phyloP scores from a whole-genome alignment of 2,329 filamentous ascomycete genomes.

The Aspergillus sp. region DNA sequence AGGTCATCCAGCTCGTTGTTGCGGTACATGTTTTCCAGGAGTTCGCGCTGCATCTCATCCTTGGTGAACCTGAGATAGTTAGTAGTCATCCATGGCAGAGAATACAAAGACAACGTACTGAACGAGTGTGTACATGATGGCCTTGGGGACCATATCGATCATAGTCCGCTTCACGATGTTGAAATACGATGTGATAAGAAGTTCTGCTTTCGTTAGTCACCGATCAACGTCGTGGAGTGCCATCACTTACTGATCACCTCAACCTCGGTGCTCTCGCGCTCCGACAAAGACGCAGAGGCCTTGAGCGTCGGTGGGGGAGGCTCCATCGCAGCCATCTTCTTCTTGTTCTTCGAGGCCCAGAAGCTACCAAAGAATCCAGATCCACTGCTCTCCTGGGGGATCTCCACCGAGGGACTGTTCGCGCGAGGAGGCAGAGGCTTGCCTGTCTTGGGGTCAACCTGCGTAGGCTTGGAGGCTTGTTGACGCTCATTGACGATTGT shows the following conservation, averaged over 20 bases:
- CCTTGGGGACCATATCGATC: conserved; percentile 99
- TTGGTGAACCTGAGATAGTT: conserved; percentile 70
- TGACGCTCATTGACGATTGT: conserved; percentile 95
- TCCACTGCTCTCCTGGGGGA: conserved; percentile 50
- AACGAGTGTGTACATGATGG: conserved; percentile 95
- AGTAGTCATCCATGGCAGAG: conserved; percentile 1
- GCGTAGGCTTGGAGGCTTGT: conserved; percentile 75
- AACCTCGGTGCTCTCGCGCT: conserved; percentile 92
- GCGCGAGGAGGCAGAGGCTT: conserved; percentile 83
- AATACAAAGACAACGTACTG: conserved; percentile 62
- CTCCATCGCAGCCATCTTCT: conserved; percentile 99
- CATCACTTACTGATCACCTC: conserved; percentile 86
- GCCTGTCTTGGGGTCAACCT: conserved; percentile 97
- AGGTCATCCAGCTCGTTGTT: conserved; percentile 86
- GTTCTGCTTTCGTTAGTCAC: conserved; percentile 56
- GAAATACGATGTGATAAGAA: conserved; percentile 94
- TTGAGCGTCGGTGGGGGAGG: conserved; percentile 88
- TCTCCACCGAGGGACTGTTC: conserved; percentile 69
- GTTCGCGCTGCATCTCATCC: conserved; percentile 96
- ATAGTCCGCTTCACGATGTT: conserved; percentile 98
- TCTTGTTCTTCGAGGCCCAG: conserved; percentile 99
- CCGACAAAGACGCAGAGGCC: conserved; percentile 87
- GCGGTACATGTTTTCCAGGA: conserved; percentile 97
- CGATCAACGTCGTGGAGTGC: neutral
- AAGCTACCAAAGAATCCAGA: conserved; percentile 96